Conservation (phyloP, 2,329 filamentous ascomycete genomes). For the Fusarium sp. region DNA sequence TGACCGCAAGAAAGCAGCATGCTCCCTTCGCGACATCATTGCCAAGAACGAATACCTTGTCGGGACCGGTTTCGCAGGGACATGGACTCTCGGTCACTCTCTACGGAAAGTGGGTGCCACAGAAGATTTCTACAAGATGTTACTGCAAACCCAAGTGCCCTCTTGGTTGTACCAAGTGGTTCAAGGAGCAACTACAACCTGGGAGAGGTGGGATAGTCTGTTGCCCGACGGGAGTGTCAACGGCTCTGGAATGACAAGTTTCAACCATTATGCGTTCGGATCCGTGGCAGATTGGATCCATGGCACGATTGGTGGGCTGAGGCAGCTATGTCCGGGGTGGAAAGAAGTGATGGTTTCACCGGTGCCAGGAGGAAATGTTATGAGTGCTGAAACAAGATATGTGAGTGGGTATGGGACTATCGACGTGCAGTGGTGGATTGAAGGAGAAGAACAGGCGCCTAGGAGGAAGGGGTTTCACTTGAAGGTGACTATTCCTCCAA, state of each 20-base stretch:
- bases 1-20: conserved; percentile 35
- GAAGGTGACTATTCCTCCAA: neutral
- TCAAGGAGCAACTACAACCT: conserved; percentile 59
- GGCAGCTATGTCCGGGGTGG: conserved; percentile 50
- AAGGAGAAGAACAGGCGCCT: neutral
- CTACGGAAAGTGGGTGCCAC: conserved; percentile 37
- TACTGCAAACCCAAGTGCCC: conserved; percentile 56
- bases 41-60: conserved; percentile 49
- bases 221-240: conserved; percentile 49
- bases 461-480: neutral
- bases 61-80: conserved; percentile 51
- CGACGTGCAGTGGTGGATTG: neutral
- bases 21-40: conserved; percentile 46
- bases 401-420: neutral
- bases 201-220: conserved; percentile 63
- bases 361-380: conserved; percentile 44
- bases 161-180: conserved; percentile 61
- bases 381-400: neutral
- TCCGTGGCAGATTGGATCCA: conserved; percentile 62
- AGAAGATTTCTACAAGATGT: conserved; percentile 58
- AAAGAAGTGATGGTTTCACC: conserved; percentile 50
- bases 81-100: neutral
- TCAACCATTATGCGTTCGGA: conserved; percentile 52
- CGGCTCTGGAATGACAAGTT: conserved; percentile 51
- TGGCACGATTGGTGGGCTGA: conserved; percentile 53